These are phyloP conservation scores for Trichoderma simmonsii DNA, from an alignment of 2,329 filamentous ascomycete genomes.

Conservation along the genomic window DNA sequence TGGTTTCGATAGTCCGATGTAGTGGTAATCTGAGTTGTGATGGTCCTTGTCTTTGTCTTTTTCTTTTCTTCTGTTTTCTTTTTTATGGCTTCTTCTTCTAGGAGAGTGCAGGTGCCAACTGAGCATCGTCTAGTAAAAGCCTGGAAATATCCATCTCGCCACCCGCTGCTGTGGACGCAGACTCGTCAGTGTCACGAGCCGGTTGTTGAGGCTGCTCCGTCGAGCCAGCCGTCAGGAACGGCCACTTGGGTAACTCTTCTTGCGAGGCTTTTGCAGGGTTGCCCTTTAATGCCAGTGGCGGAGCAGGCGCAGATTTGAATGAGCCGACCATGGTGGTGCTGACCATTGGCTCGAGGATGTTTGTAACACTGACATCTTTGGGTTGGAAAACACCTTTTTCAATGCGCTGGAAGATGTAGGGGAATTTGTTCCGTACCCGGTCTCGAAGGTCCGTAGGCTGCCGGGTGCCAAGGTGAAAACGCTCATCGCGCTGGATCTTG, in stretches of 20 bases:
- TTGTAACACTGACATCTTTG: slow-evolving; percentile 39
- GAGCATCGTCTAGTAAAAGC: slow-evolving; percentile 54
- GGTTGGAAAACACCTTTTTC: slow-evolving; percentile 52
- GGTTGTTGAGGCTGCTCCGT: slow-evolving; percentile 26
- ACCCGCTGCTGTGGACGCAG: slow-evolving; percentile 39
- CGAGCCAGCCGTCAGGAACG: slow-evolving; percentile 34
- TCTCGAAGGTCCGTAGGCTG: slow-evolving; percentile 63
- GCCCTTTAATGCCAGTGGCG: slow-evolving; percentile 35
- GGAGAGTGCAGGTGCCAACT: slow-evolving; percentile 20
- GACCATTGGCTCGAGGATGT: slow-evolving; percentile 50
- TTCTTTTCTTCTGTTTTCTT: background rate
- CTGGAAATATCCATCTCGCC: slow-evolving; percentile 63
- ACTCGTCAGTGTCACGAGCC: slow-evolving; percentile 46
- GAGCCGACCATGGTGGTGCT: slow-evolving; percentile 49
- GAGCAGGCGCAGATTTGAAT: slow-evolving; percentile 34
- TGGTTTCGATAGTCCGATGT: background rate
- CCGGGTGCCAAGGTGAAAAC: slow-evolving; percentile 55
- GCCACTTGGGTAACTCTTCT: slow-evolving; percentile 48
- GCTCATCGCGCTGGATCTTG: slow-evolving; percentile 59
- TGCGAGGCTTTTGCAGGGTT: slow-evolving; percentile 40
- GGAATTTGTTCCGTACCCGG: slow-evolving; percentile 62
- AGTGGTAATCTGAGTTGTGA: background rate
- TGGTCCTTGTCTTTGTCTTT: background rate
- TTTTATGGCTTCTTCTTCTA: background rate
- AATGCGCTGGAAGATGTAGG: slow-evolving; percentile 54